A percentile compares a stretch with the other conserved stretches of the same genome.
phyloP scores from a whole-genome alignment of 768 basidiomycete genomes.

The Cyathus striatus region DNA sequence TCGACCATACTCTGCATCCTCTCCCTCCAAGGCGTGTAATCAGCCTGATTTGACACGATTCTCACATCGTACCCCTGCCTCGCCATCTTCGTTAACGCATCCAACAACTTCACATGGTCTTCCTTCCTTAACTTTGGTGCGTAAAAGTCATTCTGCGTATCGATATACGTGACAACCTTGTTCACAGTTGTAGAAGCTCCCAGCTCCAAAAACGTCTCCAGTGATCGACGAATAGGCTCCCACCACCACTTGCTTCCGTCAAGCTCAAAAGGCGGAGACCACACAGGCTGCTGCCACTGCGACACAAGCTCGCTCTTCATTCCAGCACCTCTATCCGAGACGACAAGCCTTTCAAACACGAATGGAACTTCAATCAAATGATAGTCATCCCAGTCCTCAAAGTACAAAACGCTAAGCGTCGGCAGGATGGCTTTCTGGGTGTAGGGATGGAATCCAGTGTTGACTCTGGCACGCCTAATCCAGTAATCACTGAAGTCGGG shows the following conservation, averaged over 20 bases:
- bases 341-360: conserved; percentile 68
- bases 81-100: conserved; percentile 48
- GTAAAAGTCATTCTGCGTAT: conserved; percentile 48
- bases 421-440: conserved; percentile 75
- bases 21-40: conserved; percentile 50
- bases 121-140: conserved; percentile 46
- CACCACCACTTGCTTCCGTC: conserved; percentile 61
- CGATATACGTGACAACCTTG: conserved; percentile 25
- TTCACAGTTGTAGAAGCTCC: conserved; percentile 19
- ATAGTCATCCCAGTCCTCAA: conserved; percentile 77
- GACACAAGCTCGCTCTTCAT: conserved; percentile 13
- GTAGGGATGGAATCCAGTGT: conserved; percentile 68
- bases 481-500: conserved; percentile 27
- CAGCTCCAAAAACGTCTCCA: conserved; percentile 38
- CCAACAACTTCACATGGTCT: conserved; percentile 59
- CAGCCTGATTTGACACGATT: conserved; percentile 43
- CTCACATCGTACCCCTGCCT: conserved; percentile 51
- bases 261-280: conserved; percentile 38
- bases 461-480: conserved; percentile 39
- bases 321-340: conserved; percentile 75
- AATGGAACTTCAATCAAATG: conserved; percentile 63
- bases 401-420: conserved; percentile 57
- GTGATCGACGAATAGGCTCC: conserved; percentile 45
- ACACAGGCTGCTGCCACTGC: conserved; percentile 29
- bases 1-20: conserved; percentile 61